Percentiles rank a stretch among this genome's conserved stretches.
Conservation (phyloP, 306 rosid species). For the Fragaria nilgerrensis region DNA sequence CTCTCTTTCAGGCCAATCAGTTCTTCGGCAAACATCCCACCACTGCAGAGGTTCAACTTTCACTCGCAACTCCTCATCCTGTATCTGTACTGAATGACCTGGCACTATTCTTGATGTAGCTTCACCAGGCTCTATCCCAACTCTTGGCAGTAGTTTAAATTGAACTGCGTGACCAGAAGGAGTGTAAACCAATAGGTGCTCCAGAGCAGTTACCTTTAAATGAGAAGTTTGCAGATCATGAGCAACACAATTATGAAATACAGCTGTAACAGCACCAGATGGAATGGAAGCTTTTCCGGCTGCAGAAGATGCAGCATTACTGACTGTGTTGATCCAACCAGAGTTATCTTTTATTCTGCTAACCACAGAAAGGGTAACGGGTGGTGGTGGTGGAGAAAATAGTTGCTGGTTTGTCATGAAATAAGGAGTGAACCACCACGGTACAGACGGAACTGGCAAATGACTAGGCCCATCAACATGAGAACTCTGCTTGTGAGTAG, state of each 20-base stretch:
- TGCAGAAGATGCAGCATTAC: conserved; percentile 84
- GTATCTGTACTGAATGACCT: conserved; percentile 56
- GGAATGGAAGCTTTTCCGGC: conserved; percentile 72
- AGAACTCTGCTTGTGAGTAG: conserved; percentile 62
- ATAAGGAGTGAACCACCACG: conserved; percentile 89
- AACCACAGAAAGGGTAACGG: conserved; percentile 80
- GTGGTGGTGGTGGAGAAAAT: conserved; percentile 64
- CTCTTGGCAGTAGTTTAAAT: conserved; percentile 64
- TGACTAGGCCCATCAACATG: conserved; percentile 58
- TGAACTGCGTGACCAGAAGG: conserved; percentile 87
- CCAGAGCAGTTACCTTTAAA: conserved; percentile 59
- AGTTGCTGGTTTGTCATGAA: conserved; percentile 60
- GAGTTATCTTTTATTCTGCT: conserved; percentile 86
- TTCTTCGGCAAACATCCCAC: conserved; percentile 96
- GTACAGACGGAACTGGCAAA: conserved; percentile 56
- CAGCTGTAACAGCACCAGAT: conserved; percentile 88
- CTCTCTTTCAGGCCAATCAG: conserved; percentile 89
- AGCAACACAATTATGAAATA: conserved; percentile 70
- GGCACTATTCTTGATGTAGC: conserved; percentile 46
- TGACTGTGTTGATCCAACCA: conserved; percentile 88
- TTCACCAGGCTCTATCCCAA: conserved; percentile 65
- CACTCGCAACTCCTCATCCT: conserved; percentile 83
- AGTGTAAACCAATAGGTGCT: conserved; percentile 73
- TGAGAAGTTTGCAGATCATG: conserved; percentile 36
- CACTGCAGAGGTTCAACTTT: conserved; percentile 91